Evolutionary conservation across 108 stramenopile genomes (phyloP), one percentile per base, ranked within the genome.

Genomic region (Pseudonitzschia delicatissima): DNA sequence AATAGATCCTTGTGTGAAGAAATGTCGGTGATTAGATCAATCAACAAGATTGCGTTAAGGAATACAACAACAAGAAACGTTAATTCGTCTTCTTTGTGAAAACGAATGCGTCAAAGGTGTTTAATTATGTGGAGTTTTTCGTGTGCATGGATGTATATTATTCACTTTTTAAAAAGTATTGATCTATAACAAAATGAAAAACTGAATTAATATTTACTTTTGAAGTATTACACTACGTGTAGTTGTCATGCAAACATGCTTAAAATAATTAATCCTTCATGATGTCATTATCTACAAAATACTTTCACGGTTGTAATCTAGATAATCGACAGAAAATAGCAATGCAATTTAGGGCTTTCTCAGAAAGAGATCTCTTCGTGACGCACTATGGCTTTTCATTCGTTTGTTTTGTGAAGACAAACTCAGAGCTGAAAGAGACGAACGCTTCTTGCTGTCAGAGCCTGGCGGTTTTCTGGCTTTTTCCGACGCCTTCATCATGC

Each of bases 1-100:
- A 91, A 69, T 94, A 84, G 45, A 15, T n/a, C n/a, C n/a, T 39
- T 39, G 4, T 48, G 47, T 48, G 9, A 17, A n/a, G n/a, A n/a
- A 48, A 48, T 48, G 47, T 48, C 37, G 6, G 37, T 39, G 6
- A 21, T 48, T 18, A 48, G 17, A 48, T 21, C 21, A n/a, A n/a
- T n/a, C n/a, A n/a, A n/a, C n/a, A n/a, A n/a, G n/a, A n/a, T n/a
- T n/a, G n/a, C n/a, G n/a, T n/a, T n/a, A n/a, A n/a, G n/a, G n/a
- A n/a, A n/a, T n/a, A n/a, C n/a, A n/a, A n/a, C n/a, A n/a, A n/a
- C 6, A 23, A 23, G 9, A 48, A 48, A 17, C 9, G 0, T 21
- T 23, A 48, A 48, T 23, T 23, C 7, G 3, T 44, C 13, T 44
- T n/a, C n/a, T 44, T 6, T n/a, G n/a, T n/a, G n/a, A n/a, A n/a